A percentile compares a stretch with the other conserved stretches of the same genome.
phyloP scores from a whole-genome alignment of 192 early-diverging fungal species.

The Dissophora ornata region DNA sequence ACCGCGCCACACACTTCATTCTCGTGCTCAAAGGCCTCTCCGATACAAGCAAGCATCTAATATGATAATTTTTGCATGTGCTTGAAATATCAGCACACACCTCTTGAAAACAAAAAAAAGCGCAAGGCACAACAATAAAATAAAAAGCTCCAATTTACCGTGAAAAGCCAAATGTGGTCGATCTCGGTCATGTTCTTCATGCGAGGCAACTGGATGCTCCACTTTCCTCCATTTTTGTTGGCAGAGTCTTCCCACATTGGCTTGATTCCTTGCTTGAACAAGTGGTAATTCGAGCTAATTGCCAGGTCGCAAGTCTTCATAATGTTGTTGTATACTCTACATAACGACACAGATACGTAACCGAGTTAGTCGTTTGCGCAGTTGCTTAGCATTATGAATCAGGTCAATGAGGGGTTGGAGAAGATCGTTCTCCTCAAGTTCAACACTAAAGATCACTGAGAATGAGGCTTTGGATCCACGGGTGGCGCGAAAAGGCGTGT shows the following conservation, averaged over 20 bases:
- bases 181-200: conserved; percentile 78
- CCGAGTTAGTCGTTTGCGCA: background rate
- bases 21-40: conserved; percentile 83
- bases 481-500: no score
- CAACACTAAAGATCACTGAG: no score
- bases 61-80: background rate
- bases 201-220: conserved; percentile 81
- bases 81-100: background rate
- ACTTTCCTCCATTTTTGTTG: conserved; percentile 94
- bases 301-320: conserved; percentile 77
- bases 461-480: no score
- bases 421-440: conserved; percentile 5
- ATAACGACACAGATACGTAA: background rate
- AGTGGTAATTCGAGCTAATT: conserved; percentile 89
- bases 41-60: conserved; percentile 89
- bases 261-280: conserved; percentile 93
- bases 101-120: background rate
- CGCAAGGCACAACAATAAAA: background rate
- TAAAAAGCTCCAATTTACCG: conserved; percentile 55
- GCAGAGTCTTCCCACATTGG: conserved; percentile 96
- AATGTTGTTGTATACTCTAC: conserved; percentile 88
- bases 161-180: conserved; percentile 88
- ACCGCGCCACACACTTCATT: conserved; percentile 93
- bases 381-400: no score
- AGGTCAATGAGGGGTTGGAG: no score